Evolutionary conservation across 306 rosid genomes (phyloP), one percentile per base, ranked within the genome.

Genomic region (Cucurbita ficifolia): DNA sequence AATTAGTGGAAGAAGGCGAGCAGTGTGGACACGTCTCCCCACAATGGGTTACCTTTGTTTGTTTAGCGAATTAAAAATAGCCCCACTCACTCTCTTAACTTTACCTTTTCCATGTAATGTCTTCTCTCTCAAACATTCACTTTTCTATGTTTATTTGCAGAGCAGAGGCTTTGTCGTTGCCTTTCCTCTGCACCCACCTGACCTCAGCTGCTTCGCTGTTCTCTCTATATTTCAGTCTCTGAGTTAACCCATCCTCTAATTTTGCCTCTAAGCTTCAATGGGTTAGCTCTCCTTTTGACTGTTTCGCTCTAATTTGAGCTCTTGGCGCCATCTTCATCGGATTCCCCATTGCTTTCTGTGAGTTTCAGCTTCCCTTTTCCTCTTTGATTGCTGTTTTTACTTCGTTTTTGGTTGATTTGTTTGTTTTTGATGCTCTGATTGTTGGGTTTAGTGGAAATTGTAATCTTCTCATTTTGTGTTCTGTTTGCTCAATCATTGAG

Each of bases 11-110:
- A 48, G 74, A 69, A 49, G 42, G 21, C 40, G n/a, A 69, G 1
- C 58, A 70, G 59, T 13, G 58, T 7, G 74, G 43, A 49, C 74
- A 70, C 74, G 74, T 70, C 74, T 50, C 16, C 45, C 74, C 59
- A 70, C 74, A 58, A 70, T 70, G 13, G 59, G 33, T 24, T 46
- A 49, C 74, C 33, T 48, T 50, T 9, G 59, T 70, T 70, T 29
- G 58, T 33, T 70, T 4, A 49, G 19, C 74, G 74, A 70, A 70
- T 70, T 70, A 70, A 69, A 69, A 70, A 70, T 22, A 3, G 17
- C 22, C 29, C 24, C 73, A 46, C 54, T 43, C 13, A 14, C 39
- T 68, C 21, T 10, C 54, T 45, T 68, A 22, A 69, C 74, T 70
- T 70, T 29, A 70, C 58, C 74, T 70, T 70, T 62, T 69, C 14